A percentile compares a stretch with the other conserved stretches of the same genome.
These are phyloP conservation scores for Xylaria sp. DNA, from an alignment of 2,329 filamentous ascomycete species.

Conservation along the genomic window DNA sequence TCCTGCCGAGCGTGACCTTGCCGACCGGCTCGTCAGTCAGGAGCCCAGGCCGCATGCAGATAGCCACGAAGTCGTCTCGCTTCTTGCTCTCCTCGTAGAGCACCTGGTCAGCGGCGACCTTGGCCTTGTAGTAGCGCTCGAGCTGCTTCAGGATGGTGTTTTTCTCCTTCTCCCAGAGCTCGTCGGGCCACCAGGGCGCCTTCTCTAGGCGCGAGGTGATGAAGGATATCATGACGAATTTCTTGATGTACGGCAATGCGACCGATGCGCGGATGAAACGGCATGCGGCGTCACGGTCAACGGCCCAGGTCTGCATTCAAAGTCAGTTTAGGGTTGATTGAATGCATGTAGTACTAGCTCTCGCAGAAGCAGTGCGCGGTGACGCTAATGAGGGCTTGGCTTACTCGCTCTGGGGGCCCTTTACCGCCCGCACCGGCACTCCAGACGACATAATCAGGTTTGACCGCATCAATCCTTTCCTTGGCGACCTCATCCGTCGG, in stretches of 20 bases:
- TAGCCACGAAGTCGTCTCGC: slow-evolving; percentile 51
- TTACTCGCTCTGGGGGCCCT: slow-evolving; percentile 57
- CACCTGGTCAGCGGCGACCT: slow-evolving; percentile 64
- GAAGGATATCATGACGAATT: slow-evolving; percentile 71
- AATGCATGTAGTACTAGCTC: neutral
- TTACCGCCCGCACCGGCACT: slow-evolving; percentile 69
- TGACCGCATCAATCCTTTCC: slow-evolving; percentile 64
- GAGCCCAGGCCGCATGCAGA: slow-evolving; percentile 59
- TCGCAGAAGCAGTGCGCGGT: neutral
- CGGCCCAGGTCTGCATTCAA: slow-evolving; percentile 34
- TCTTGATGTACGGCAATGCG: slow-evolving; percentile 57
- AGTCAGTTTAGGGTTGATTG: neutral
- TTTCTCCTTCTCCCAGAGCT: slow-evolving; percentile 50
- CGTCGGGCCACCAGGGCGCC: slow-evolving; percentile 61
- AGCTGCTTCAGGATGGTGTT: slow-evolving; percentile 51
- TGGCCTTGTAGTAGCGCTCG: slow-evolving; percentile 64
- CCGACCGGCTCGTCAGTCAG: slow-evolving; percentile 57
- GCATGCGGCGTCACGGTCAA: slow-evolving; percentile 62
- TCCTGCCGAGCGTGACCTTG: slow-evolving; percentile 55
- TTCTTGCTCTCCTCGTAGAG: slow-evolving; percentile 56
- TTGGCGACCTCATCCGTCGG: slow-evolving; percentile 66
- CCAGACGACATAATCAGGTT: slow-evolving; percentile 71
- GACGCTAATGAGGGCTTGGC: neutral
- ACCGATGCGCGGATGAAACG: slow-evolving; percentile 66
- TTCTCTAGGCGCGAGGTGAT: slow-evolving; percentile 56